phyloP scores from a whole-genome alignment of 2,329 filamentous ascomycete genomes.

The Periglandula ipomoeae region DNA sequence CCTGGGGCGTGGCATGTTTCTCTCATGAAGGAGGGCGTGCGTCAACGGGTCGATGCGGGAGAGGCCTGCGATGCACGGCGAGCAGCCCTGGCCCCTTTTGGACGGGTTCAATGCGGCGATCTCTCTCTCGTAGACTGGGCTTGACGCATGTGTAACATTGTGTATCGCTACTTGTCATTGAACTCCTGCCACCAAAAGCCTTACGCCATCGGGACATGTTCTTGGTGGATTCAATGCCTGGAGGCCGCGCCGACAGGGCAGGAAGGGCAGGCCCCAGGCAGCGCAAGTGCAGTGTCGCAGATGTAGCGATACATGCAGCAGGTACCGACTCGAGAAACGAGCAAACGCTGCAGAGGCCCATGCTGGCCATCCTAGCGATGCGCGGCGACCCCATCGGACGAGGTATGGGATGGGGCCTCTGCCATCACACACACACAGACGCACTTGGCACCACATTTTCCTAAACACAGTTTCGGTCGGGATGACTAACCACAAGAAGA shows the following conservation, averaged over 20 bases:
- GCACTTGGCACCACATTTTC: not conserved
- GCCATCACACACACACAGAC: not conserved
- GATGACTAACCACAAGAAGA: conserved; percentile 1
- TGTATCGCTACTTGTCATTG: not conserved
- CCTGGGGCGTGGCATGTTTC: not conserved
- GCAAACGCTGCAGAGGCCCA: conserved; percentile 3
- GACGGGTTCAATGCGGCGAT: not conserved
- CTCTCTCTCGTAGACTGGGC: not conserved
- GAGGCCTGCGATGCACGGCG: not conserved
- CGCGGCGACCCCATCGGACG: conserved; percentile 9
- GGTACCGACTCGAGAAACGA: conserved; percentile 7
- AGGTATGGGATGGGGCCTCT: not conserved
- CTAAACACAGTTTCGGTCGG: not conserved
- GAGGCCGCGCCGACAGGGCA: no score
- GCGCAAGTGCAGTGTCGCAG: not conserved
- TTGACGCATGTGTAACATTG: not conserved
- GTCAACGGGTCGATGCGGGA: not conserved
- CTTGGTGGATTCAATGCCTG: no score
- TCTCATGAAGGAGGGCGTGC: not conserved
- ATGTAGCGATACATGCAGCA: conserved; percentile 2
- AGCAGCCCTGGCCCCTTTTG: no score
- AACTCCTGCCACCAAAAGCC: not conserved
- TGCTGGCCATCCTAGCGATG: conserved; percentile 8
- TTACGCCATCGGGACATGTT: not conserved
- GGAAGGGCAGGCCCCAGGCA: no score